phyloP scores from a whole-genome alignment of 2,329 filamentous ascomycete genomes.

The Exophiala sideris region DNA sequence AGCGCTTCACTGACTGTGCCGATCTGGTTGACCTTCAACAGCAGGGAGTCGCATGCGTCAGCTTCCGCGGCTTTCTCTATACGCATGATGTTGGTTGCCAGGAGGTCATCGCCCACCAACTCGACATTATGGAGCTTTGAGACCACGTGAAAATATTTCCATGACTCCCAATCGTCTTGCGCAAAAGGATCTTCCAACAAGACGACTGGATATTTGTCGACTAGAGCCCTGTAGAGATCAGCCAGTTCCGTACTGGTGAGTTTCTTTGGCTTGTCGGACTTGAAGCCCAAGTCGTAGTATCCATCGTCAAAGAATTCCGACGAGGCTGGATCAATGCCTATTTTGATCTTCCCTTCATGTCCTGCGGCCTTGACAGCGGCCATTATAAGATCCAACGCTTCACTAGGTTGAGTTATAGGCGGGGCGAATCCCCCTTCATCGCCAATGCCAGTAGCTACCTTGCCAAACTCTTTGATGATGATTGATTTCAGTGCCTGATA shows the following conservation, averaged over 20 bases:
- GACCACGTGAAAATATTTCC: constrained; percentile 37
- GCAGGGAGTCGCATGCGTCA: constrained; percentile 40
- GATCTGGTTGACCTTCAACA: constrained; percentile 46
- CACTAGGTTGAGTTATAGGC: constrained; percentile 34
- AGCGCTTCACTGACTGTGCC: constrained; percentile 43
- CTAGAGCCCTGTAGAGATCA: constrained; percentile 33
- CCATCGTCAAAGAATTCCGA: constrained; percentile 37
- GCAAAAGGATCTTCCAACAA: constrained; percentile 43
- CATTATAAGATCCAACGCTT: constrained; percentile 36
- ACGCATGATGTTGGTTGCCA: constrained; percentile 39
- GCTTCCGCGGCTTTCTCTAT: constrained; percentile 37
- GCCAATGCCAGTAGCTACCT: constrained; percentile 34
- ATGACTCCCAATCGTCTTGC: constrained; percentile 40
- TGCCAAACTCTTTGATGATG: constrained; percentile 33
- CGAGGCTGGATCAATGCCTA: constrained; percentile 43
- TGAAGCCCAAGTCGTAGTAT: constrained; percentile 40
- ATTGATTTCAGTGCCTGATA: constrained; percentile 35
- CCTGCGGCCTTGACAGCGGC: constrained; percentile 30
- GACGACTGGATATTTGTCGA: constrained; percentile 38
- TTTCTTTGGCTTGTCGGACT: constrained; percentile 30
- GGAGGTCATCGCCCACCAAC: constrained; percentile 42
- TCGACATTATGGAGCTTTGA: constrained; percentile 34
- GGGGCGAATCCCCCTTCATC: constrained; percentile 40
- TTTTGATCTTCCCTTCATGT: constrained; percentile 36
- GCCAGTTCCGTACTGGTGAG: constrained; percentile 30